Base-by-base conservation (phyloP, 2,329 filamentous ascomycete genomes). In the Epichloe coenophiala region DNA sequence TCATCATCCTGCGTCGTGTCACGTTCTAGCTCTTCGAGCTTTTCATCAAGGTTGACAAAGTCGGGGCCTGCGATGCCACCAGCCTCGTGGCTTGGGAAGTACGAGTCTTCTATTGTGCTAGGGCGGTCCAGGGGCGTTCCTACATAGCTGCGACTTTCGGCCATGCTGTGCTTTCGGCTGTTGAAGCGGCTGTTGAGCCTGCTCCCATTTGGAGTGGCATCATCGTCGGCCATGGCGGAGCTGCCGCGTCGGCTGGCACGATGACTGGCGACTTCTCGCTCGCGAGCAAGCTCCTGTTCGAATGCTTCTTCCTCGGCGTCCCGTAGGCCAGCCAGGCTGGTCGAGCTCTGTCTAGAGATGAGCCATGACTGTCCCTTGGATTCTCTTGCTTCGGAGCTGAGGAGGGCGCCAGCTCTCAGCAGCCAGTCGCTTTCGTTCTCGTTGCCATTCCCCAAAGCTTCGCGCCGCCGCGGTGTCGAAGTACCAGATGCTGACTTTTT, bases 351-450 rank as follows among this genome's bases (percentile, higher is more conserved):
- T 45, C 80, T 73, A 23, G 80, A 78, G n/a, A 78, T 70, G 19
- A 86, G 73, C 83, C 83, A 86, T 13, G 76, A 68, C 63, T 86
- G 81, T 13, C 83, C 83, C 64, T 85, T 85, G 59, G 71, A 81
- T 60, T 86, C 82, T 51, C 81, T 71, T 17, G 80, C 71, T 60
- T 81, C 78, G 48, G 73, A 75, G 51, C 76, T 76, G 57, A 86
- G 76, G 45, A 82, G 61, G 6, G 79, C 79, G 45, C 81, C 81
- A 1, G 80, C 75, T 33, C 81, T 74, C 23, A 83, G 69, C 44
- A 86, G 67, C 81, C 82, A 86, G 64, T 84, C 81, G 51, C 75
- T 77, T 57, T 81, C 74, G 51, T 68, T 68, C 38, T 65, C 65
- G 54, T 74, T 69, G 36, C 61, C 59, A 53, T 54, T 63, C 21